phyloP scores from a whole-genome alignment of 2,329 filamentous ascomycete species.

The Nemania sp. region DNA sequence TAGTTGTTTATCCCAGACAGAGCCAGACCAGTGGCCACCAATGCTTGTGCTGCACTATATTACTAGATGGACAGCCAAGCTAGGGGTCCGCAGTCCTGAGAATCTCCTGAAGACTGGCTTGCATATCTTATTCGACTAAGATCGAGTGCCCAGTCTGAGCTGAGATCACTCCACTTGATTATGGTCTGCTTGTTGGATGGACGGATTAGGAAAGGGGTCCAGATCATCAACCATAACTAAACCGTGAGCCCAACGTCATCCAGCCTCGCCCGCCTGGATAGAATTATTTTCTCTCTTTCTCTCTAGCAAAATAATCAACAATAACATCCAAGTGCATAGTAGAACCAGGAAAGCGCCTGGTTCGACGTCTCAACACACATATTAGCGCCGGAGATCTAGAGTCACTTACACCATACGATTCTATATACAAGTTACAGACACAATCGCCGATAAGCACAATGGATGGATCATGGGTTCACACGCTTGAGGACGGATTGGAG shows the following conservation, averaged over 20 bases:
- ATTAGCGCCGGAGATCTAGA: background rate
- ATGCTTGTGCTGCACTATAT: no score
- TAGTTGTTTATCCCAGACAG: conserved; percentile 15
- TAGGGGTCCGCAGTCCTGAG: no score
- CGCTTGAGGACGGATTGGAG: conserved; percentile 21
- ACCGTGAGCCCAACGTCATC: background rate
- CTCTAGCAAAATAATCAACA: background rate
- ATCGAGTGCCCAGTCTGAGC: background rate
- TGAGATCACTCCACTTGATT: conserved; percentile 5
- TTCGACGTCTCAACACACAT: background rate
- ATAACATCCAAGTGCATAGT: background rate
- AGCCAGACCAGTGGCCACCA: no score
- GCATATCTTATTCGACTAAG: no score
- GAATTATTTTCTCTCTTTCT: background rate
- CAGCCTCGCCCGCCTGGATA: background rate
- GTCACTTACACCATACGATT: background rate
- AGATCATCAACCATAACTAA: conserved; percentile 4
- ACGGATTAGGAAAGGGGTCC: conserved; percentile 1
- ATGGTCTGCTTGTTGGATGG: conserved; percentile 1
- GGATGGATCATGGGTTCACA: conserved; percentile 26
- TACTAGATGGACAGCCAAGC: no score
- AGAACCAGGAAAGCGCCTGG: background rate
- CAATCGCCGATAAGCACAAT: no score
- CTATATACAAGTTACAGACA: background rate
- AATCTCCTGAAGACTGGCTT: no score